Evolutionary conservation across 352 stramenopile genomes (phyloP), one percentile per base, ranked within the genome.

Genomic region (Phytopythium chamaehyphon): DNA sequence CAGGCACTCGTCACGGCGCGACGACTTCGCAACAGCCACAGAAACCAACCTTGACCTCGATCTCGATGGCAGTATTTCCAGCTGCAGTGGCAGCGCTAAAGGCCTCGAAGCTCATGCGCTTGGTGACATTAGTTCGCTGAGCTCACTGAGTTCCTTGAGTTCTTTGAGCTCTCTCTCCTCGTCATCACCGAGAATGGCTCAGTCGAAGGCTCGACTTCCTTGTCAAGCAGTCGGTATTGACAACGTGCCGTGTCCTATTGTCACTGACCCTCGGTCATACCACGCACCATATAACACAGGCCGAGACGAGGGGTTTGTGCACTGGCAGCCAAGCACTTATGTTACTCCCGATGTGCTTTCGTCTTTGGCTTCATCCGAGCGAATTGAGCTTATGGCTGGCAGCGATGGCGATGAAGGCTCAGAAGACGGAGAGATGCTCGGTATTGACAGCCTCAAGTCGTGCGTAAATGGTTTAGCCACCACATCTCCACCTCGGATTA

Each of bases 121-220:
- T 10, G 14, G 10, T 1, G 35, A 31, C 28, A 36, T 44, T 21
- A 16, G 24, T 23, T 26, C 47, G 14, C 38, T 4, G 21, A 51
- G 46, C 33, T n/a, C 31, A 18, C 16, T 33, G 4, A 53, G 46
- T 23, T 53, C 47, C 2, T 21, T 53, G 26, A 53, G 47, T 26
- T 48, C 42, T 8, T 21, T 36, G 14, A 48, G 42, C 35, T 53
- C 47, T 16, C 33, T 44, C 12, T 45, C 35, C 12, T 44, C 22
- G 15, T 11, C 33, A 1, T 44, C 22, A 22, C n/a, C 18, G 7
- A 18, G 18, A 28, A 8, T 7, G 2, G 7, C 15, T 0, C 5
- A 28, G 12, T 26, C 14, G 26, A 19, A 1, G 0, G 2, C 6
- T 0, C 1, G 24, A 4, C 24, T 2, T 19, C 23, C 7, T 18